Conservation (phyloP, 106 monocot genomes). For the Agapanthus africanus region DNA sequence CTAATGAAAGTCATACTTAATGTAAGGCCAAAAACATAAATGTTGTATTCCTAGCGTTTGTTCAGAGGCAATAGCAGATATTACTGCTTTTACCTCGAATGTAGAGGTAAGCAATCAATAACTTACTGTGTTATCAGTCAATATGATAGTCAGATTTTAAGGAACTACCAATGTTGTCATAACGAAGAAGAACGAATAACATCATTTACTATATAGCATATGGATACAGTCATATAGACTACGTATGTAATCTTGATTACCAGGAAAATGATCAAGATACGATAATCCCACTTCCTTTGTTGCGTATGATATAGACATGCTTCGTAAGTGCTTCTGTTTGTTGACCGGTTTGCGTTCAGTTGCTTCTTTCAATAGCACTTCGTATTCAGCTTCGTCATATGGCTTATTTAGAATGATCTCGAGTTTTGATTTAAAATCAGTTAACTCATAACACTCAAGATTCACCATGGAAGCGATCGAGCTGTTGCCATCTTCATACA, state of each 20-base stretch:
- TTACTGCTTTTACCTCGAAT: too few relatives aligned
- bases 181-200: neutral
- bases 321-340: slow-evolving; percentile 40
- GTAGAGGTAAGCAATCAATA: too few relatives aligned
- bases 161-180: too few relatives aligned
- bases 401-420: slow-evolving; percentile 27
- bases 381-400: slow-evolving; percentile 49
- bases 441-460: slow-evolving; percentile 2
- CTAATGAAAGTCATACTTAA: neutral
- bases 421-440: slow-evolving; percentile 31
- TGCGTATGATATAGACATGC: slow-evolving; percentile 32
- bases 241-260: slow-evolving; percentile 15
- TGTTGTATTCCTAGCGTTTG: too few relatives aligned
- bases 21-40: neutral
- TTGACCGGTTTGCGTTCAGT: slow-evolving; percentile 32
- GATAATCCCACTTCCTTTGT: slow-evolving; percentile 36
- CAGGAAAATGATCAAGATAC: slow-evolving; percentile 63
- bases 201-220: neutral
- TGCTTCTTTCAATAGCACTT: slow-evolving; percentile 34
- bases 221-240: neutral
- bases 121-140: neutral
- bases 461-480: neutral
- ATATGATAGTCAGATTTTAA: too few relatives aligned
- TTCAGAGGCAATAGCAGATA: neutral
- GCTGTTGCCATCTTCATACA: slow-evolving; percentile 18